phyloP scores from a whole-genome alignment of 345 rosid genomes.

The Turnera subulata region DNA sequence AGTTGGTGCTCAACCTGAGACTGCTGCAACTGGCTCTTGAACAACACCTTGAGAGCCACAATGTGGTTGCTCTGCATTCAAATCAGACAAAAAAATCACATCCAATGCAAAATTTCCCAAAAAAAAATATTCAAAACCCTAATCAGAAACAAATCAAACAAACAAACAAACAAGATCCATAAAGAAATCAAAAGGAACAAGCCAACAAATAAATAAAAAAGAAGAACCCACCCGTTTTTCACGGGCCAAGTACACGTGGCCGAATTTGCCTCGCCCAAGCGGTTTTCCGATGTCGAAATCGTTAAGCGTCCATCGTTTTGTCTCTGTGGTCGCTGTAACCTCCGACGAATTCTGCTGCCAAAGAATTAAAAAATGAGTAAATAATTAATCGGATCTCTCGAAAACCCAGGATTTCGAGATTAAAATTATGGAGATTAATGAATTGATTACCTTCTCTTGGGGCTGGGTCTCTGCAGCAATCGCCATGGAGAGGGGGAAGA shows the following conservation, averaged over 20 bases:
- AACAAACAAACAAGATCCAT: neutral
- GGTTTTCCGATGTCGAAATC: slow-evolving; percentile 96
- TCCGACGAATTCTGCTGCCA: slow-evolving; percentile 20
- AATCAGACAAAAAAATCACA: neutral
- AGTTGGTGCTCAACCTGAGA: slow-evolving; percentile 98
- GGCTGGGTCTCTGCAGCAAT: slow-evolving; percentile 58
- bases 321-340: slow-evolving; percentile 23
- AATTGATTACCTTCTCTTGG: slow-evolving; percentile 46
- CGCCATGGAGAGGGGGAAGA: slow-evolving; percentile 41
- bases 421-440: neutral
- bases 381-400: neutral
- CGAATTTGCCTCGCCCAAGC: slow-evolving; percentile 92
- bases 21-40: slow-evolving; percentile 89
- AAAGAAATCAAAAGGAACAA: neutral
- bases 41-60: slow-evolving; percentile 90
- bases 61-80: slow-evolving; percentile 79
- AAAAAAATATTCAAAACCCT: neutral
- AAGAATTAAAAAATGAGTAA: neutral
- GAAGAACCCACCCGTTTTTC: slow-evolving; percentile 65
- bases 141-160: neutral
- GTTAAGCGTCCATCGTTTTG: slow-evolving; percentile 69
- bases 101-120: neutral
- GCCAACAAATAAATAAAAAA: neutral
- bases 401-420: slow-evolving; percentile 9
- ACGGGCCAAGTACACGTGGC: slow-evolving; percentile 90